A percentile compares a stretch with the other conserved stretches of the same genome.
phyloP scores from a whole-genome alignment of 495 filamentous ascomycete species.

The Aspergillus nanangensis region DNA sequence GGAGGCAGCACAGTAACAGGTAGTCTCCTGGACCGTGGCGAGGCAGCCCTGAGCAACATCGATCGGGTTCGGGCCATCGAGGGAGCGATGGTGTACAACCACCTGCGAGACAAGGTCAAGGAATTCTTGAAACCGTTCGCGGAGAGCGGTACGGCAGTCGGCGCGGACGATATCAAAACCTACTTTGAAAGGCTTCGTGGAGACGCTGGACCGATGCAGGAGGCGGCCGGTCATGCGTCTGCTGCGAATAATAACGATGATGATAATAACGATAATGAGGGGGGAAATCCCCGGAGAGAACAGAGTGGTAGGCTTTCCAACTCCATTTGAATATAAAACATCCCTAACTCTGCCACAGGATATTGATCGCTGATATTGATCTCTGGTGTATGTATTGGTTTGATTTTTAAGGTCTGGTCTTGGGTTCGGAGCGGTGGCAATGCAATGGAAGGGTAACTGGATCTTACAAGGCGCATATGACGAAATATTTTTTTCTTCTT shows the following conservation, averaged over 20 bases:
- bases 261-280: conserved; percentile 16
- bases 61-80: conserved; percentile 92
- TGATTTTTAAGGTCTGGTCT: background rate
- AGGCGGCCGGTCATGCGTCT: conserved; percentile 36
- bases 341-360: conserved; percentile 11
- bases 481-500: too few species aligned
- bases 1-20: conserved; percentile 56
- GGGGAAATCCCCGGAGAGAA: conserved; percentile 23
- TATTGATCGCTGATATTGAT: conserved; percentile 8
- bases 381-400: too few species aligned
- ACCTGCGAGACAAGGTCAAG: conserved; percentile 90
- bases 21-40: conserved; percentile 81
- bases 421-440: background rate
- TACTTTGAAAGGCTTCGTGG: conserved; percentile 93
- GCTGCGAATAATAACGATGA: conserved; percentile 10
- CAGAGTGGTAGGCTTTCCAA: conserved; percentile 30
- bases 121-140: conserved; percentile 90
- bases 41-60: conserved; percentile 82
- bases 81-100: conserved; percentile 95
- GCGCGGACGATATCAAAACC: conserved; percentile 89
- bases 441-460: background rate
- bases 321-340: background rate
- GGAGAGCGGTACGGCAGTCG: conserved; percentile 77
- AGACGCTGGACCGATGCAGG: conserved; percentile 60
- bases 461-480: background rate